Conservation (phyloP, 2,329 filamentous ascomycete species). For the Aspergillus novoparasiticus region DNA sequence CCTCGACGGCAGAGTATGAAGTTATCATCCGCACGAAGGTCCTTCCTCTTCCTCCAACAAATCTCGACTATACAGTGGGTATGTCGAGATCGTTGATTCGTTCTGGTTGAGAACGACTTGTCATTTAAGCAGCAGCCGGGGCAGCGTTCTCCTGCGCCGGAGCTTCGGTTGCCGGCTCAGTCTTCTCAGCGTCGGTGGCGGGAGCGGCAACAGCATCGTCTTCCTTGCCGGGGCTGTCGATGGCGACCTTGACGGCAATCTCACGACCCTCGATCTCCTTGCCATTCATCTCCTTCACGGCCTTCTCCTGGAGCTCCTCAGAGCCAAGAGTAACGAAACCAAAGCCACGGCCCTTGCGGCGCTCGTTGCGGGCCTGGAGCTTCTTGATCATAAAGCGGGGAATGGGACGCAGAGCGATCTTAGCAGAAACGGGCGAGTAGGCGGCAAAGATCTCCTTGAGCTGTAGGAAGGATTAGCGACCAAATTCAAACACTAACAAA, state of each 20-base stretch:
- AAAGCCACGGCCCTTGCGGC: constrained; percentile 98
- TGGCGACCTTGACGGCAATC: constrained; percentile 99
- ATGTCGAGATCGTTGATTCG: constrained; percentile 8
- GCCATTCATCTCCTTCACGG: constrained; percentile 96
- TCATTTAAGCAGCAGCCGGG: constrained; percentile 42
- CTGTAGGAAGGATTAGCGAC: constrained; percentile 53
- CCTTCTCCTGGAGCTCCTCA: constrained; percentile 96
- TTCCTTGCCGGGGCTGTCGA: constrained; percentile 99
- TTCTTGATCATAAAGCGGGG: constrained; percentile 99
- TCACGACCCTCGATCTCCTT: constrained; percentile 98
- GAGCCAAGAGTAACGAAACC: constrained; percentile 95
- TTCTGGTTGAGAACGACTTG: constrained; percentile 27
- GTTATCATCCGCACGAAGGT: constrained; percentile 27
- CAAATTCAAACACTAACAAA: constrained; percentile 6
- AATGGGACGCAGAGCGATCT: constrained; percentile 97
- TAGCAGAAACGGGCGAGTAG: constrained; percentile 91
- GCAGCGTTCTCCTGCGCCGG: constrained; percentile 45
- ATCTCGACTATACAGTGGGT: constrained; percentile 8
- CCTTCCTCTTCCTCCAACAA: constrained; percentile 16
- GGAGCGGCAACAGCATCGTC: constrained; percentile 65
- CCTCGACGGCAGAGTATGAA: constrained; percentile 27
- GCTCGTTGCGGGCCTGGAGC: constrained; percentile 95
- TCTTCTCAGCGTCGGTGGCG: constrained; percentile 33
- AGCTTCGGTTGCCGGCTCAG: constrained; percentile 45
- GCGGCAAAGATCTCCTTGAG: constrained; percentile 95